Conservation (phyloP, 495 filamentous ascomycete species). For the Hyphodiscus hymeniophilus region DNA sequence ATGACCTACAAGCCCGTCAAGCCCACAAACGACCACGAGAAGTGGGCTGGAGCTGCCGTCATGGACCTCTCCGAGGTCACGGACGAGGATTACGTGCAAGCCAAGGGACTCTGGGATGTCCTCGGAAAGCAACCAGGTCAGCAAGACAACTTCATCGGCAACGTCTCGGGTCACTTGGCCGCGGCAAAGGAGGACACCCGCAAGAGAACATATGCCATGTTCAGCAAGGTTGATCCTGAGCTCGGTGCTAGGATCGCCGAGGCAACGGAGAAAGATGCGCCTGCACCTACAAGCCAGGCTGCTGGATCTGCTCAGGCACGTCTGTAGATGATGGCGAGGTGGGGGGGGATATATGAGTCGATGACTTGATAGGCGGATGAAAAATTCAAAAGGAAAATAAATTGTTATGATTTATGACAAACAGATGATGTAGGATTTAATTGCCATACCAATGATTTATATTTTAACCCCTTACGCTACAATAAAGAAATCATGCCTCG, state of each 20-base stretch:
- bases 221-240: constrained; percentile 38
- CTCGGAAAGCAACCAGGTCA: constrained; percentile 52
- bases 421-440: not conserved
- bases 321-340: constrained; percentile 14
- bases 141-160: constrained; percentile 59
- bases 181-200: constrained; percentile 46
- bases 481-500: no score
- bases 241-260: constrained; percentile 33
- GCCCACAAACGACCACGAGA: constrained; percentile 53
- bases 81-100: constrained; percentile 56
- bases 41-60: constrained; percentile 43
- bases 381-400: no score
- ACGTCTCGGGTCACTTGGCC: constrained; percentile 51
- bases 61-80: constrained; percentile 35
- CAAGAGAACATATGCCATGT: constrained; percentile 50
- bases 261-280: constrained; percentile 42
- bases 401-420: not conserved
- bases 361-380: no score
- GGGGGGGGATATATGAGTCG: no score
- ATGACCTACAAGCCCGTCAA: constrained; percentile 50
- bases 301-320: constrained; percentile 12
- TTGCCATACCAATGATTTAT: no score
- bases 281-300: constrained; percentile 13
- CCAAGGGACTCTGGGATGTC: constrained; percentile 57
- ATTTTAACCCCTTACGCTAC: no score